Conservation (phyloP, 768 basidiomycete species). For the Amanita polypyramis region DNA sequence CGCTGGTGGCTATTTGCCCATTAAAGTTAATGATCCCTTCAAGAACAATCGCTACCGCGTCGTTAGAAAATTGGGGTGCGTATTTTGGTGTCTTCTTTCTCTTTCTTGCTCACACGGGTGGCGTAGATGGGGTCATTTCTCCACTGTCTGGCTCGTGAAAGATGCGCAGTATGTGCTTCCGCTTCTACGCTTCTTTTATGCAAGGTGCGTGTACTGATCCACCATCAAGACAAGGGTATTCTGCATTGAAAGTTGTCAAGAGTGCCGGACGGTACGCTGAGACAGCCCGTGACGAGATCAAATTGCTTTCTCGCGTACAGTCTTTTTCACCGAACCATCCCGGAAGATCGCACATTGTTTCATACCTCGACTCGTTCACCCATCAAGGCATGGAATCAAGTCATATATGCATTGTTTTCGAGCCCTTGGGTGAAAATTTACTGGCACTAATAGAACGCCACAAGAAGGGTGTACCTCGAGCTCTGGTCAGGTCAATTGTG, state of each 20-base stretch:
- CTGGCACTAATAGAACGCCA: constrained; percentile 66
- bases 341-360: constrained; percentile 74
- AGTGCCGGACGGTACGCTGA: constrained; percentile 93
- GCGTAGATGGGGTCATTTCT: constrained; percentile 87
- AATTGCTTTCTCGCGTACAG: constrained; percentile 70
- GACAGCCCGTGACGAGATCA: constrained; percentile 95
- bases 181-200: constrained; percentile 12
- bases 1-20: constrained; percentile 68
- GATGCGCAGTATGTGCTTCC: constrained; percentile 48
- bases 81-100: constrained; percentile 8
- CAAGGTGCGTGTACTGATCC: constrained; percentile 7
- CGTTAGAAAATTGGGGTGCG: constrained; percentile 81
- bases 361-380: constrained; percentile 84
- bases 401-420: constrained; percentile 89
- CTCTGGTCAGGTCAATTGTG: constrained; percentile 77
- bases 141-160: constrained; percentile 87
- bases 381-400: constrained; percentile 61
- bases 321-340: constrained; percentile 65
- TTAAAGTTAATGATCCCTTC: constrained; percentile 78
- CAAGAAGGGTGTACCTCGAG: constrained; percentile 73
- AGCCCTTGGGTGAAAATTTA: constrained; percentile 74
- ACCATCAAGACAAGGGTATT: constrained; percentile 55
- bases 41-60: constrained; percentile 78
- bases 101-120: constrained; percentile 8
- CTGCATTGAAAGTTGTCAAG: constrained; percentile 91